Conservation (phyloP, 805 yeast genomes). For the Debaryomyces maramus region DNA sequence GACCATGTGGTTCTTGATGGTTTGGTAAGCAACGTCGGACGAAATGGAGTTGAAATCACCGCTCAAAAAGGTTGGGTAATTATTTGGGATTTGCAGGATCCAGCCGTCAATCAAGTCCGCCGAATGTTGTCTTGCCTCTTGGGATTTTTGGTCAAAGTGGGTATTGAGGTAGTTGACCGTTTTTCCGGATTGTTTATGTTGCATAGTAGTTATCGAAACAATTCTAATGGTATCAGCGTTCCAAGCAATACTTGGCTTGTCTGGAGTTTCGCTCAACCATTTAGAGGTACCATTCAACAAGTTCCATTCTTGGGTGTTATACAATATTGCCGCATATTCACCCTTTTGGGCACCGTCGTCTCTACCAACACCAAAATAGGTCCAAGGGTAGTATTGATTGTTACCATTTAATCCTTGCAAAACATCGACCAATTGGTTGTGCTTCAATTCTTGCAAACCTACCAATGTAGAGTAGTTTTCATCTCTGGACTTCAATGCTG, state of each 20-base stretch:
- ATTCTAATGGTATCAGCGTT: conserved; percentile 43
- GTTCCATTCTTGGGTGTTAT: conserved; percentile 35
- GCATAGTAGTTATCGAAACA: conserved; percentile 37
- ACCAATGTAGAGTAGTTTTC: conserved; percentile 12
- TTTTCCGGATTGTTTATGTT: conserved; percentile 13
- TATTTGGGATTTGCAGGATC: conserved; percentile 29
- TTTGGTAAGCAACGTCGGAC: conserved; percentile 24
- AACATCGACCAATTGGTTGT: conserved; percentile 41
- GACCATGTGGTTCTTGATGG: conserved; percentile 37
- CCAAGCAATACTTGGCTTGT: conserved; percentile 44
- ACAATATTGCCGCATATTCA: conserved; percentile 52
- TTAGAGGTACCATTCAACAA: conserved; percentile 42
- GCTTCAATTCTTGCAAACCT: conserved; percentile 47
- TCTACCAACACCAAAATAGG: conserved; percentile 48
- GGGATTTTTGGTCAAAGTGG: conserved; percentile 53
- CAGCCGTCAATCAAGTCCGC: conserved; percentile 45
- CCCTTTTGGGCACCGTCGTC: conserved; percentile 52
- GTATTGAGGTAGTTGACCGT: conserved; percentile 41
- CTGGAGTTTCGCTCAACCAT: conserved; percentile 59
- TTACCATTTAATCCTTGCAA: conserved; percentile 37
- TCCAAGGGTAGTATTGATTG: conserved; percentile 34
- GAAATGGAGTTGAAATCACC: conserved; percentile 56
- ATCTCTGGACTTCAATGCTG: conserved; percentile 9
- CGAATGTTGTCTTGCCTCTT: conserved; percentile 44
- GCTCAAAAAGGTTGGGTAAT: conserved; percentile 42